Base-by-base conservation (phyloP, 495 filamentous ascomycete species). In the Trichocladium uniseriatum region DNA sequence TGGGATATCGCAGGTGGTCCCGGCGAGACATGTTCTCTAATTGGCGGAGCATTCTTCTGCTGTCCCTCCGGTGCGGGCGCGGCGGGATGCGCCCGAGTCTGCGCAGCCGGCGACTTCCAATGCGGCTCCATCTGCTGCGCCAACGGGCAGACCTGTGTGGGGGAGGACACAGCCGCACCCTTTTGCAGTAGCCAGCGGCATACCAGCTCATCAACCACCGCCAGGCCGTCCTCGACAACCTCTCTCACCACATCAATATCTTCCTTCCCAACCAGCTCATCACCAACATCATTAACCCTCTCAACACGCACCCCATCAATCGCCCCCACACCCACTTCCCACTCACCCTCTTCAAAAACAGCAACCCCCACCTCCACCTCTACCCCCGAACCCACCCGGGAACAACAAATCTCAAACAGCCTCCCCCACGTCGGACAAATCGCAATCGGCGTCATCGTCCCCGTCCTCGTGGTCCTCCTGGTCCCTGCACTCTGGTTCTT, bases 81-180 rank as follows among this genome's bases (percentile, higher is more conserved):
- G 3, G 44, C 35, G 3, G 53, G 56, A 1, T 58, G 56, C 21
- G 24, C 40, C 15, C 24, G 56, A 15, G 56, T 56, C 18, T 58
- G 56, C 45, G 53, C 53, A 2, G 35, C n/a, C 1, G 56, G 56
- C n/a, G 57, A 59, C 34, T 57, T 59, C 44, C 42, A 59, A 37
- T 59, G 57, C 36, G 57, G 54, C 13, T 47, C 46, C 39, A 48
- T 59, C 32, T 59, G 57, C 38, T 59, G 57, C 31, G 54, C 57
- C 4, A 28, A 51, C 21, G 43, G 43, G 13, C 57, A 59, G 37
- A 51, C 51, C 6, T 59, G 57, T 22, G 42, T 38, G 19, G 57
- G 51, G 0, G 50, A 21, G n/a, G 54, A 52, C 14, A 48, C 43
- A 1, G 21, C 28, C 1, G 35, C 44, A 6, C 54, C 54, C 7